Base-by-base conservation (phyloP, 495 filamentous ascomycete species). In the Penicillium mononematosum region DNA sequence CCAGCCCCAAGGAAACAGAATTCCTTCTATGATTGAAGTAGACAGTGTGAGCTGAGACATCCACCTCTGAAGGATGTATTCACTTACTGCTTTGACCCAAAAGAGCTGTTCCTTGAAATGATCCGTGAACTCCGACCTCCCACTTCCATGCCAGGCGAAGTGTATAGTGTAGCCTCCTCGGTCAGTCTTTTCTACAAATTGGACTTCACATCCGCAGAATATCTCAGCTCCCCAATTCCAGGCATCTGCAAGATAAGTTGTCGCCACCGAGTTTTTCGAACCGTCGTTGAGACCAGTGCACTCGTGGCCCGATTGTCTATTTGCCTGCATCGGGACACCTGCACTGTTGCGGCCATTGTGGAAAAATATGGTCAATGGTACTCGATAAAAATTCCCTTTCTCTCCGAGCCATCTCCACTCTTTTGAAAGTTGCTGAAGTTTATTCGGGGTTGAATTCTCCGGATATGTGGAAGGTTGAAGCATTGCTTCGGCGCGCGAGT, bases 151-250 rank as follows among this genome's bases (percentile, higher is more conserved):
- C 82, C 83, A 88, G 10, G 84, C 80, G 61, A 85, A 88, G 67
- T 83, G 84, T 17, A 88, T 69, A 12, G 84, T 69, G 62, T 87
- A 88, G 14, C 85, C 83, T 3, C 72, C 69, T 32, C 74, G 66
- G 6, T 74, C 62, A 11, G 74, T 72, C 56, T 83, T 78, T 50
- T 83, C 80, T 62, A 90, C 75, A 60, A 88, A 83, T 54, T 83
- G 75, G 34, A 88, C 85, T 67, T 88, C 86, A 54, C 84, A 87
- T 60, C 86, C 79, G 61, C 86, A 89, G 62, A 90, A 90, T 62
- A 89, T 82, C 61, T 89, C 85, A 32, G 86, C 84, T 20, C 84
- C 87, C 83, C 85, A 86, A 65, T 88, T 86, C 87, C 85, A 89
- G 22, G 86, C 84, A 67, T 90, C 86, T n/a, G 81, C 75, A 6